A percentile compares a stretch with the other conserved stretches of the same genome.
Evolutionary conservation across 148 eudicot genomes (phyloP).

Genomic region (Hydrangea macrophylla): DNA sequence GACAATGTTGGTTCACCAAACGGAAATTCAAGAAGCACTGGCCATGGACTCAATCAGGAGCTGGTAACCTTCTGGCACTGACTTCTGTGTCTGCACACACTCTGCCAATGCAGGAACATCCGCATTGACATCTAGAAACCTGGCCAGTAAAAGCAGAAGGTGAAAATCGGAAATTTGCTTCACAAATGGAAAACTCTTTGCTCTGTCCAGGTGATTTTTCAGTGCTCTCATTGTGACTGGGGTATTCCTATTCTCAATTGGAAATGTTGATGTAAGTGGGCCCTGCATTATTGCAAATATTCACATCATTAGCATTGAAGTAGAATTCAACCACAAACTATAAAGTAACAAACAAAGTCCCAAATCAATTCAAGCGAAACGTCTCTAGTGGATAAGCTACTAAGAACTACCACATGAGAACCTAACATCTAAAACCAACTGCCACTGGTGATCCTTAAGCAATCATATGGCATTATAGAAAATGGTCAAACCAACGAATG

Average conservation of each 20-base stretch:
- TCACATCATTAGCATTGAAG: not conserved
- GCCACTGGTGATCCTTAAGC: too few relatives aligned
- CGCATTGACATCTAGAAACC: slow-evolving; percentile 66
- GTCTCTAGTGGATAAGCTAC: too few relatives aligned
- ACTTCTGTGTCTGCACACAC: slow-evolving; percentile 55
- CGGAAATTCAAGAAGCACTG: slow-evolving; percentile 38
- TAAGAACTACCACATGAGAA: too few relatives aligned
- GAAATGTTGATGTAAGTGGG: slow-evolving; percentile 72
- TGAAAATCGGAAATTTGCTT: slow-evolving; percentile 94
- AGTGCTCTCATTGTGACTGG: slow-evolving; percentile 63
- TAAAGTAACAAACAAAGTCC: too few relatives aligned
- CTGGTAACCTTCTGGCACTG: slow-evolving; percentile 91
- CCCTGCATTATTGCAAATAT: slow-evolving; percentile 51
- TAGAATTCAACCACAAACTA: not conserved
- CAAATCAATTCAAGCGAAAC: too few relatives aligned
- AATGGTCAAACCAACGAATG: too few relatives aligned
- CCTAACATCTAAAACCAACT: too few relatives aligned
- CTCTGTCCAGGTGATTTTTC: slow-evolving; percentile 68
- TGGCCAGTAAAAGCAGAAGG: slow-evolving; percentile 61
- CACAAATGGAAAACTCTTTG: slow-evolving; percentile 67
- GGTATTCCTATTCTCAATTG: slow-evolving; percentile 72
- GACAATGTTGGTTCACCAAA: not conserved
- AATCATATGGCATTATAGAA: too few relatives aligned
- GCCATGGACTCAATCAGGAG: slow-evolving; percentile 91
- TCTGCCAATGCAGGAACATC: slow-evolving; percentile 79